phyloP scores from a whole-genome alignment of 2,329 filamentous ascomycete species.

The Lecanicillium sp. region DNA sequence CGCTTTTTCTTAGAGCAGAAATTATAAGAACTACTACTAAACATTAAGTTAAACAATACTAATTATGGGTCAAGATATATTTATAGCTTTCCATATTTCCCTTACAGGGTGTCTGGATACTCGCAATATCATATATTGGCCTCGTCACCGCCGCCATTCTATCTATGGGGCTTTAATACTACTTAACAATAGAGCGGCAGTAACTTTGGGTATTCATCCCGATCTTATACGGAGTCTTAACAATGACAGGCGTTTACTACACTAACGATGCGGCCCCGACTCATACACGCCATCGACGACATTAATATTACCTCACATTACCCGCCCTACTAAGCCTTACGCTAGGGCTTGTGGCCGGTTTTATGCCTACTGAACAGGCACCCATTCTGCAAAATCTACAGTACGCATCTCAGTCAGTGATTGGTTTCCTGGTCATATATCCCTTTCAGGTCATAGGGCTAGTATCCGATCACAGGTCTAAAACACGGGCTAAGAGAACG shows the following conservation, averaged over 20 bases:
- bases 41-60: constrained; percentile 1
- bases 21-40: neutral
- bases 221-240: neutral
- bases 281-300: neutral
- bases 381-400: neutral
- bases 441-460: constrained; percentile 1
- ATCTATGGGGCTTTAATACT: neutral
- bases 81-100: neutral
- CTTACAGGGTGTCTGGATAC: neutral
- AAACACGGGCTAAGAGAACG: neutral
- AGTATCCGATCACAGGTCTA: neutral
- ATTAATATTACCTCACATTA: neutral
- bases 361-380: neutral
- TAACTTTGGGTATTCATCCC: constrained; percentile 3
- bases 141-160: neutral
- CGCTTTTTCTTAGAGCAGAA: neutral
- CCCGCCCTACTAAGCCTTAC: neutral
- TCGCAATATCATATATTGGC: neutral
- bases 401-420: neutral
- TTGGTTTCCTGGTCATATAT: constrained; percentile 2
- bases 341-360: neutral
- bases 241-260: neutral
- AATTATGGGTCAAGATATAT: neutral
- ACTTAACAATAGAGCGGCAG: neutral
- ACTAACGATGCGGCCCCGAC: neutral